A percentile compares a stretch with the other conserved stretches of the same genome.
phyloP scores from a whole-genome alignment of 2,329 filamentous ascomycete genomes.

The Coniochaeta prunicola region DNA sequence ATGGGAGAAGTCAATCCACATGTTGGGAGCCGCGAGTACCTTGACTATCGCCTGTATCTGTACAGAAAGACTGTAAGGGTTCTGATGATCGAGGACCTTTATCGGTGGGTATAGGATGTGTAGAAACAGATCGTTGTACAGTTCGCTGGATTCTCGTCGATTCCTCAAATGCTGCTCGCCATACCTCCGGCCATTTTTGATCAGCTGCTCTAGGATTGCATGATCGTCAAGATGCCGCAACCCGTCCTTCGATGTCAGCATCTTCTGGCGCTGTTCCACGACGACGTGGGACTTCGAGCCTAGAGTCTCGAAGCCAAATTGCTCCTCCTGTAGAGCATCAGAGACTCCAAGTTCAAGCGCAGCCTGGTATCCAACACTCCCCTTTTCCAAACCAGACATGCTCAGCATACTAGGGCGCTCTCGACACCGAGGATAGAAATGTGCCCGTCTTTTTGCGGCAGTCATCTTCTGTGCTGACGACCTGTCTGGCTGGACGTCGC shows the following conservation, averaged over 20 bases:
- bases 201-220: conserved; percentile 51
- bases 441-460: conserved; percentile 39
- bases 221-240: conserved; percentile 51
- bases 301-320: conserved; percentile 50
- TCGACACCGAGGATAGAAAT: conserved; percentile 51
- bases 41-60: conserved; percentile 64
- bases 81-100: conserved; percentile 46
- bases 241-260: conserved; percentile 44
- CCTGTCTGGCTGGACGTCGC: conserved; percentile 37
- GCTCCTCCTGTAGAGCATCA: conserved; percentile 57
- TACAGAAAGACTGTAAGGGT: conserved; percentile 57
- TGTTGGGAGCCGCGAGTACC: conserved; percentile 55
- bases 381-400: conserved; percentile 64
- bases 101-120: conserved; percentile 51
- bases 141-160: conserved; percentile 42
- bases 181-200: conserved; percentile 49
- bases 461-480: conserved; percentile 33
- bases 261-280: conserved; percentile 49
- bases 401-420: conserved; percentile 66
- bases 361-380: conserved; percentile 61
- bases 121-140: conserved; percentile 56
- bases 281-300: conserved; percentile 47
- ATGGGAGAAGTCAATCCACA: conserved; percentile 69
- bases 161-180: conserved; percentile 42
- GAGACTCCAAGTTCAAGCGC: conserved; percentile 59